Evolutionary conservation across 495 filamentous ascomycete species (phyloP).

Genomic region (Geoglossum glabrum): DNA sequence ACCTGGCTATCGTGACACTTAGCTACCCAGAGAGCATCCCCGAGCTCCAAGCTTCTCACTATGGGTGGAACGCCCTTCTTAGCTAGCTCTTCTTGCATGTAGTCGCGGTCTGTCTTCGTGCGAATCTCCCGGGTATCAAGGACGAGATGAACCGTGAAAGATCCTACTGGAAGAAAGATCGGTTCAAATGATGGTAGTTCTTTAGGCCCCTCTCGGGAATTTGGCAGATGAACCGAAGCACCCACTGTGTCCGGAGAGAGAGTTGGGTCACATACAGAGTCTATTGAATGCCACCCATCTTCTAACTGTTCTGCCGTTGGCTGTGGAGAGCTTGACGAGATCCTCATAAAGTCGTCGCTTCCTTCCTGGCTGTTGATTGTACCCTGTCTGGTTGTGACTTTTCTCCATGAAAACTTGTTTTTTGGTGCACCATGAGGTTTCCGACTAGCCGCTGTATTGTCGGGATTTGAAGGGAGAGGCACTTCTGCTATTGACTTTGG

Average conservation of each 20-base stretch:
- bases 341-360: neutral
- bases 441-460: neutral
- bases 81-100: constrained; percentile 52
- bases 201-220: neutral
- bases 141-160: constrained; percentile 54
- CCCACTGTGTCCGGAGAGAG: neutral
- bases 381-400: neutral
- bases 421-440: constrained; percentile 5
- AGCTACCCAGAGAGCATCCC: constrained; percentile 68
- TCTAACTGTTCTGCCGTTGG: neutral
- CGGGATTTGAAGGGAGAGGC: neutral
- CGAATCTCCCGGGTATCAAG: constrained; percentile 64
- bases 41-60: constrained; percentile 47
- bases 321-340: neutral
- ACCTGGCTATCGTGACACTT: constrained; percentile 13
- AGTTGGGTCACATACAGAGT: neutral
- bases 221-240: neutral
- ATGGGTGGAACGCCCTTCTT: constrained; percentile 44
- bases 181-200: constrained; percentile 25
- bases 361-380: neutral
- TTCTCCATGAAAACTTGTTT: constrained; percentile 6
- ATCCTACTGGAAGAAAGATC: constrained; percentile 37
- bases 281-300: neutral
- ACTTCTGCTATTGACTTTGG: neutral
- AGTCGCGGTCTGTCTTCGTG: constrained; percentile 55